These are phyloP conservation scores for Beauveria sp. DNA, from an alignment of 2,329 filamentous ascomycete genomes.

Conservation along the genomic window DNA sequence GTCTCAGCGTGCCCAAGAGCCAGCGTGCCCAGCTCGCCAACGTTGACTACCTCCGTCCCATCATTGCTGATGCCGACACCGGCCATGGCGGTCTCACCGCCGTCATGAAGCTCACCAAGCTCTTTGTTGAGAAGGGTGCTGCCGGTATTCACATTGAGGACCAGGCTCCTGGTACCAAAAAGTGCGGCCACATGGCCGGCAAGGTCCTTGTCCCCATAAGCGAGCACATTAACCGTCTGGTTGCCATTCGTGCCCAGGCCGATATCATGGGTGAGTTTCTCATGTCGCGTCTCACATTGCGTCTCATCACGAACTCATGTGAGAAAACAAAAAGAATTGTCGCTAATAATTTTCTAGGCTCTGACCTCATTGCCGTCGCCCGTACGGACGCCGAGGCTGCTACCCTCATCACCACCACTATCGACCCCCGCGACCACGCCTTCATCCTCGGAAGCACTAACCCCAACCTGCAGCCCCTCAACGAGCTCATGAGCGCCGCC, in stretches of 20 bases:
- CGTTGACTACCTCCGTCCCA: slow-evolving; percentile 89
- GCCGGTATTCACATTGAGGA: slow-evolving; percentile 99
- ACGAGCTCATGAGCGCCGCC: slow-evolving; percentile 83
- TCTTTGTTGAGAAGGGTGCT: slow-evolving; percentile 93
- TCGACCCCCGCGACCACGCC: slow-evolving; percentile 88
- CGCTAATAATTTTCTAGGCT: slow-evolving; percentile 37
- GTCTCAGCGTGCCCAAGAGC: slow-evolving; percentile 65
- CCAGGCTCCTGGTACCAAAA: slow-evolving; percentile 96
- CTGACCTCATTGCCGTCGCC: slow-evolving; percentile 82
- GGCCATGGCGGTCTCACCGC: slow-evolving; percentile 97
- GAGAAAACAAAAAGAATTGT: background rate
- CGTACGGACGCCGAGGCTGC: slow-evolving; percentile 97
- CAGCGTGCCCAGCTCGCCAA: slow-evolving; percentile 69
- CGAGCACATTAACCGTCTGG: slow-evolving; percentile 96
- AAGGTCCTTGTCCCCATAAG: slow-evolving; percentile 95
- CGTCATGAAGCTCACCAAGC: slow-evolving; percentile 98
- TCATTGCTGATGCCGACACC: slow-evolving; percentile 94
- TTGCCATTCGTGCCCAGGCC: slow-evolving; percentile 93
- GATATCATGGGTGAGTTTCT: slow-evolving; percentile 79
- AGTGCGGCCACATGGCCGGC: slow-evolving; percentile 98
- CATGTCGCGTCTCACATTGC: background rate
- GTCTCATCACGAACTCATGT: background rate
- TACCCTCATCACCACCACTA: slow-evolving; percentile 92
- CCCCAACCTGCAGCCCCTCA: slow-evolving; percentile 71
- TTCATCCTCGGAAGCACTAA: slow-evolving; percentile 92